A percentile compares a stretch with the other conserved stretches of the same genome.
These are phyloP conservation scores for Prunus padus DNA, from an alignment of 306 rosid genomes.

Conservation along the genomic window DNA sequence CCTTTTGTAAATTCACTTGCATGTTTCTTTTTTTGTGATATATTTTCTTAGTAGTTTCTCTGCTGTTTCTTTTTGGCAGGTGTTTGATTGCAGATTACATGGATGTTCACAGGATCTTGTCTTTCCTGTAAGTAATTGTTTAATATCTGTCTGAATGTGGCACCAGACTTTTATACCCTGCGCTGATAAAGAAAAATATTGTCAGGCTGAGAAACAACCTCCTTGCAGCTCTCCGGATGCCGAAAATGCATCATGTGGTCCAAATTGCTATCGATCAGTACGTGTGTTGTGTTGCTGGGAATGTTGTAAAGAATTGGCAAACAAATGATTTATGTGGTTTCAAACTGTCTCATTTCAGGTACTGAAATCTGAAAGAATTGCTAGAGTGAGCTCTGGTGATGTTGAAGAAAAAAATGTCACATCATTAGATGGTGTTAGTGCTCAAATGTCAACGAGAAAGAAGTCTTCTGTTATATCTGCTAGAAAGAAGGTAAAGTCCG, in stretches of 20 bases:
- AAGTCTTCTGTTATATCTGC: conserved; percentile 48
- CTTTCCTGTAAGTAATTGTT: conserved; percentile 68
- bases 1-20: conserved; percentile 13
- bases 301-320: conserved; percentile 3
- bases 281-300: conserved; percentile 26
- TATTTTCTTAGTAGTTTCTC: conserved; percentile 1
- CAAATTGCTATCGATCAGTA: conserved; percentile 76
- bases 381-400: conserved; percentile 49
- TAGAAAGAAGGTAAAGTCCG: conserved; percentile 58
- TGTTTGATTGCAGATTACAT: conserved; percentile 92
- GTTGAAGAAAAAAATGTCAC: conserved; percentile 56
- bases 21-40: conserved; percentile 6
- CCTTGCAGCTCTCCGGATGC: conserved; percentile 59
- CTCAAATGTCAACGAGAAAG: conserved; percentile 49
- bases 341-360: conserved; percentile 45
- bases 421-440: conserved; percentile 44
- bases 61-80: conserved; percentile 49
- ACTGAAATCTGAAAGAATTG: conserved; percentile 55
- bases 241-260: conserved; percentile 75
- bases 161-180: conserved; percentile 14
- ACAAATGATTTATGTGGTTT: conserved; percentile 27
- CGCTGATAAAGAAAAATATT: conserved; percentile 28
- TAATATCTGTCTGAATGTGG: conserved; percentile 6
- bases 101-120: conserved; percentile 99
- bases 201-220: conserved; percentile 89